These are phyloP conservation scores for Calonectria leucothoes DNA, from an alignment of 2,329 filamentous ascomycete species.

Conservation along the genomic window DNA sequence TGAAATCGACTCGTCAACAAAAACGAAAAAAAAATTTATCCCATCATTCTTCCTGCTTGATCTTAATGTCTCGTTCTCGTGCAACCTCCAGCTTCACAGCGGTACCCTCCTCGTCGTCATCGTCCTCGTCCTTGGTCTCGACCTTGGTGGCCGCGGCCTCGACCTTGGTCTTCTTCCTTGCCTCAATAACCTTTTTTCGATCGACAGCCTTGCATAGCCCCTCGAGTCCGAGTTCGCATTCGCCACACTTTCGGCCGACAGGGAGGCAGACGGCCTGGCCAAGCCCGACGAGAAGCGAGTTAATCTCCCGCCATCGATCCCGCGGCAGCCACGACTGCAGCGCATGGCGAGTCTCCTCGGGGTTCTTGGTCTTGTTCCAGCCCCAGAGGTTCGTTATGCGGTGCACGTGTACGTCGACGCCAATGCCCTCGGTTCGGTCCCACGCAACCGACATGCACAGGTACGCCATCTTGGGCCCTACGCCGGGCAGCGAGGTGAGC, in stretches of 20 bases:
- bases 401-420: slow-evolving; percentile 95
- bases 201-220: slow-evolving; percentile 83
- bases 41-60: slow-evolving; percentile 45
- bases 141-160: slow-evolving; percentile 37
- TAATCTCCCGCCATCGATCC: slow-evolving; percentile 93
- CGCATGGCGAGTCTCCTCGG: slow-evolving; percentile 82
- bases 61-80: not conserved
- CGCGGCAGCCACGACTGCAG: slow-evolving; percentile 86
- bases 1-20: slow-evolving; percentile 9
- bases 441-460: slow-evolving; percentile 83
- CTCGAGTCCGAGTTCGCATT: slow-evolving; percentile 81
- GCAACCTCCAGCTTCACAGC: slow-evolving; percentile 34
- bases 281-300: slow-evolving; percentile 86
- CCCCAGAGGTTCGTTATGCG: slow-evolving; percentile 95
- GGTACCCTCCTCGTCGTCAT: slow-evolving; percentile 7
- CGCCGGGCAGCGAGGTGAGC: slow-evolving; percentile 82
- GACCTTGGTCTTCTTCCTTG: slow-evolving; percentile 55
- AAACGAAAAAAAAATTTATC: not conserved
- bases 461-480: slow-evolving; percentile 96
- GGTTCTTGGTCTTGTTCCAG: slow-evolving; percentile 84
- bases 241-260: slow-evolving; percentile 82
- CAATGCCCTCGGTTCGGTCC: slow-evolving; percentile 78
- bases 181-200: slow-evolving; percentile 69
- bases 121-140: slow-evolving; percentile 38
- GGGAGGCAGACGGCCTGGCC: slow-evolving; percentile 90